phyloP scores from a whole-genome alignment of 2,329 filamentous ascomycete genomes.

The Byssothecium circinans region DNA sequence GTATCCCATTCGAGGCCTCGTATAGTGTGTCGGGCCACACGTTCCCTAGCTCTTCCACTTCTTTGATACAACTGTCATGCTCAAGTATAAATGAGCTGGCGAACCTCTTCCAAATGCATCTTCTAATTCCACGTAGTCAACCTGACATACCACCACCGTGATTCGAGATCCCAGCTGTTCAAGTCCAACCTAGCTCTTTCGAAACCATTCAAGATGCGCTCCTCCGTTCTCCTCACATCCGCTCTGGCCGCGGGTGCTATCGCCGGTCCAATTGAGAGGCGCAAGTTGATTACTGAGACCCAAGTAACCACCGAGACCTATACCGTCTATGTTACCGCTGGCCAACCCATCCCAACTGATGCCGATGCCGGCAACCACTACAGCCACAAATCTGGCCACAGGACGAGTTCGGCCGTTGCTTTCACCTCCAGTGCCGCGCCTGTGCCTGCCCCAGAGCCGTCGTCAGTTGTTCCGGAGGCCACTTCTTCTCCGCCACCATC shows the following conservation, averaged over 20 bases:
- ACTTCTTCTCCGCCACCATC: conserved; percentile 1
- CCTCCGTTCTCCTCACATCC: conserved; percentile 26
- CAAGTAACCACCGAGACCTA: conserved; percentile 23
- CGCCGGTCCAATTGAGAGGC: conserved; percentile 28
- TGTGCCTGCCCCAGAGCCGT: background rate
- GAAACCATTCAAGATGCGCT: conserved; percentile 28
- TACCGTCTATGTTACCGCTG: conserved; percentile 23
- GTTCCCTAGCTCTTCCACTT: too few species aligned
- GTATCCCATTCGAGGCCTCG: background rate
- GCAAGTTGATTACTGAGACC: conserved; percentile 24
- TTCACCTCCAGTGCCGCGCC: background rate
- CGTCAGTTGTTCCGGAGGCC: background rate
- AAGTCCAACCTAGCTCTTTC: conserved; percentile 9
- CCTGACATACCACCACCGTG: conserved; percentile 5
- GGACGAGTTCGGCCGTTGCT: conserved; percentile 1
- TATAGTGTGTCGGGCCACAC: background rate
- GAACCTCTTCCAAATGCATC: background rate
- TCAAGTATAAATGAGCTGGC: conserved; percentile 11
- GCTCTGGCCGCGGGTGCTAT: conserved; percentile 28
- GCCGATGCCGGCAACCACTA: background rate
- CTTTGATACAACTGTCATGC: background rate
- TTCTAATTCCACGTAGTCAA: conserved; percentile 18
- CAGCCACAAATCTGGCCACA: conserved; percentile 1
- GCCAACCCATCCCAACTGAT: conserved; percentile 1
- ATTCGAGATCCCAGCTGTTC: conserved; percentile 13